These are phyloP conservation scores for Aureobasidium sp. DNA, from an alignment of 2,329 filamentous ascomycete species.

Conservation along the genomic window DNA sequence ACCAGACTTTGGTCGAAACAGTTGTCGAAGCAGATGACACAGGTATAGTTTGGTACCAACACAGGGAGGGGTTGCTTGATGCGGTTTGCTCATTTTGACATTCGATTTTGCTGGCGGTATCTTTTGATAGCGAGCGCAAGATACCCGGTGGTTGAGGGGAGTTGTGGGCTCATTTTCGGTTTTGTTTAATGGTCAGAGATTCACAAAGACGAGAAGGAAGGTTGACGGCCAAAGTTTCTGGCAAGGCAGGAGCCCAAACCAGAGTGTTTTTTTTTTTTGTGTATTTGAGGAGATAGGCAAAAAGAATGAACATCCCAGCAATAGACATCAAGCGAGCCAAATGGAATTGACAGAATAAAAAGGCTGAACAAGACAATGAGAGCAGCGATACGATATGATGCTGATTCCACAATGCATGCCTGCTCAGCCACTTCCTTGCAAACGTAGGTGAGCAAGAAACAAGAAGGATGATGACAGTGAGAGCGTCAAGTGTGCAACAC, in stretches of 20 bases:
- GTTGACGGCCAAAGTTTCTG: neutral
- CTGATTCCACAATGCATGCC: neutral
- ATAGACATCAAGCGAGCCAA: neutral
- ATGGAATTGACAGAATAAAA: neutral
- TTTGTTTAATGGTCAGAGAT: neutral
- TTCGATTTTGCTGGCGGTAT: neutral
- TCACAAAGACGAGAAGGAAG: neutral
- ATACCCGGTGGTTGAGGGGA: neutral
- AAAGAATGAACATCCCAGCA: slow-evolving; percentile 9
- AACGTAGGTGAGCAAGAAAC: neutral
- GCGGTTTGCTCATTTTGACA: neutral
- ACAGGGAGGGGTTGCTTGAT: neutral
- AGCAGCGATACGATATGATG: neutral
- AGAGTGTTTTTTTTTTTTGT: slow-evolving; percentile 5
- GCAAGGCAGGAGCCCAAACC: neutral
- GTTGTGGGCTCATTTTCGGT: neutral
- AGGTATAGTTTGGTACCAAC: slow-evolving; percentile 51
- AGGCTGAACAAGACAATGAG: neutral
- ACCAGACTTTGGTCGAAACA: slow-evolving; percentile 27
- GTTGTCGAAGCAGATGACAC: slow-evolving; percentile 38
- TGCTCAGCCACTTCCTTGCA: neutral
- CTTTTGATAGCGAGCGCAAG: neutral
- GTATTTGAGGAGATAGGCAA: slow-evolving; percentile 4
- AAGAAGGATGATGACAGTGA: neutral
- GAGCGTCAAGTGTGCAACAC: neutral